These are phyloP conservation scores for Rhodotorula sp. DNA, from an alignment of 1,284 basidiomycete genomes.

Conservation along the genomic window DNA sequence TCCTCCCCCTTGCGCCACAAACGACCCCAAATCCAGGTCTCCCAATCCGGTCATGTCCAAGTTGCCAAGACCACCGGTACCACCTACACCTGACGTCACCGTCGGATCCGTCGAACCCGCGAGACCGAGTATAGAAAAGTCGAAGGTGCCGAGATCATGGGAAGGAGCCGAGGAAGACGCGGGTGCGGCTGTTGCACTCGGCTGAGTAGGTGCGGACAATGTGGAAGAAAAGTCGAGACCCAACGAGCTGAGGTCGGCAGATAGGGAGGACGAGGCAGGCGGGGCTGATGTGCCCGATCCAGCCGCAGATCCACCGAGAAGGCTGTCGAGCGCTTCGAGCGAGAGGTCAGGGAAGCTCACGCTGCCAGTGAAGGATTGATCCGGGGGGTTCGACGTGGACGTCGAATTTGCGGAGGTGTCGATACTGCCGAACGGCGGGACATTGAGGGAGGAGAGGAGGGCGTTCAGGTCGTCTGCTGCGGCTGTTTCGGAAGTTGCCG, in stretches of 20 bases:
- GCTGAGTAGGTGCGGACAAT: not conserved
- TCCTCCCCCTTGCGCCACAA: not conserved
- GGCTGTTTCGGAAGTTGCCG: not conserved
- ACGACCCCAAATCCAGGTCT: not conserved
- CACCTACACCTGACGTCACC: not conserved
- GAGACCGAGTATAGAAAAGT: not conserved
- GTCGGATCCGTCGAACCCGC: not conserved
- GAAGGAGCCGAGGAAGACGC: not conserved
- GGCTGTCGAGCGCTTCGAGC: slow-evolving; percentile 1
- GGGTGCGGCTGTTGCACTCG: not conserved
- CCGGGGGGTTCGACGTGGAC: not conserved
- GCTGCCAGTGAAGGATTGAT: no score
- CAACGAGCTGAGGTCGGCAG: not conserved
- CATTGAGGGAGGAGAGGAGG: slow-evolving; percentile 20
- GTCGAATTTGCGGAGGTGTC: not conserved
- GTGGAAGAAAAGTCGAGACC: not conserved
- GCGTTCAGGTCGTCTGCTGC: slow-evolving; percentile 17
- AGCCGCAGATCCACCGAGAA: not conserved
- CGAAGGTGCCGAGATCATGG: not conserved
- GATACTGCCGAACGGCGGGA: slow-evolving; percentile 12
- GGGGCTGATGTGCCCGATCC: not conserved
- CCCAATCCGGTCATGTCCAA: not conserved
- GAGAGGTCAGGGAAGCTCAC: not conserved
- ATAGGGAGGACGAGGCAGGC: no score
- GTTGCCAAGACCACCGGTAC: not conserved